These are phyloP conservation scores for Endoconidiophora laricicola DNA, from an alignment of 2,329 filamentous ascomycete species.

Conservation along the genomic window DNA sequence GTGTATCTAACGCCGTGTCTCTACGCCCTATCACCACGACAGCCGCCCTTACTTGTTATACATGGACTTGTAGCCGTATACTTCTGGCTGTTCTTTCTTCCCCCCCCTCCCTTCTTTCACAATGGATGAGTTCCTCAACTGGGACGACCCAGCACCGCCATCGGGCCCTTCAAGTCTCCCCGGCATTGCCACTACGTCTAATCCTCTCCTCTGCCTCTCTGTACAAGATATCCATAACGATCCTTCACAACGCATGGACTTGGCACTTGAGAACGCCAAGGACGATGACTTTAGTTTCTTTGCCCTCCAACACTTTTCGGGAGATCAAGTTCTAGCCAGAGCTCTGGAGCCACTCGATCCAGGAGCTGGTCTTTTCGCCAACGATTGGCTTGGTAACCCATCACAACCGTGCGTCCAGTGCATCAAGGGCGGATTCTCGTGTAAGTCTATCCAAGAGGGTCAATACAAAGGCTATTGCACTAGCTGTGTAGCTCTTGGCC, in stretches of 20 bases:
- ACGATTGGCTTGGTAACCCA: conserved; percentile 25
- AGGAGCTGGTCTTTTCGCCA: conserved; percentile 12
- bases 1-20: not conserved
- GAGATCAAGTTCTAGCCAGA: conserved; percentile 21
- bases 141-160: conserved; percentile 24
- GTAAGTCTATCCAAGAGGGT: conserved; percentile 45
- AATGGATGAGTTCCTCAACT: conserved; percentile 48
- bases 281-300: conserved; percentile 43
- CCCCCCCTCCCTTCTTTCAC: not conserved
- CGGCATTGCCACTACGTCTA: conserved; percentile 24
- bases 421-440: conserved; percentile 34
- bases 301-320: conserved; percentile 40
- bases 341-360: conserved; percentile 6
- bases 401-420: conserved; percentile 36
- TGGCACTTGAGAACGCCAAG: conserved; percentile 38
- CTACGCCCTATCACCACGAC: not conserved
- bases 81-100: not conserved
- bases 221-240: conserved; percentile 22
- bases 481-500: conserved; percentile 42
- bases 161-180: conserved; percentile 15
- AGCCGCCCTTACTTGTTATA: no score
- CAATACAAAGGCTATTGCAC: conserved; percentile 44
- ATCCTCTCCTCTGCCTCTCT: conserved; percentile 20
- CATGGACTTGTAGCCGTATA: no score
- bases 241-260: conserved; percentile 28